Base-by-base conservation (phyloP, 2,329 filamentous ascomycete species). In the Beauveria caledonica region DNA sequence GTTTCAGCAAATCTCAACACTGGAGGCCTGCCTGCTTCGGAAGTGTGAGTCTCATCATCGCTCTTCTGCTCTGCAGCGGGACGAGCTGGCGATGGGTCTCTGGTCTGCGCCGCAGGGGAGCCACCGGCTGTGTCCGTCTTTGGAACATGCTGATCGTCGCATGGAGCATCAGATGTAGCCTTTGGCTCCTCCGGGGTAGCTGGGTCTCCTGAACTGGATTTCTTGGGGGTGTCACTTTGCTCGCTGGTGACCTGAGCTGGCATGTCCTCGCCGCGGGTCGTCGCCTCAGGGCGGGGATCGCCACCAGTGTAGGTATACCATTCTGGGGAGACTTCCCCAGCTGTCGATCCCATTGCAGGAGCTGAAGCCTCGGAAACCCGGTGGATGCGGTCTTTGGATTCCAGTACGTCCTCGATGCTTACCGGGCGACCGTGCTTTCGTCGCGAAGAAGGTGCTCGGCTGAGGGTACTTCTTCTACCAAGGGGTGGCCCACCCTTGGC, bases 381-480 rank as follows among this genome's bases (percentile, higher is more conserved):
- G 29, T 60, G 40, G 7, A 40, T 42, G 8, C 53, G 49, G 42
- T 60, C 58, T 19, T 53, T 50, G 15, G 49, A 19, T 11, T 60
- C 58, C 42, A 49, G 9, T 25, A 29, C 58, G 49, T 60, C 58
- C 45, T 60, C 58, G 17, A 60, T 42, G 49, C 49, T 60, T 15
- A 53, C 58, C 6, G 49, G 27, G n/a, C 42, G 58, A 33, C 29
- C 49, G 27, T 29, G 58, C 58, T 33, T 53, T 17, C 58, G 58
- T 21, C 58, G 58, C n/a, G 23, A 53, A 19, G 58, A 48, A 48
- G 58, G 23, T 33, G 23, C 49, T 53, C 58, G 58, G 58, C 58
- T 60, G 58, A 60, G 49, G 23, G 58, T 39, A 40, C 58, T 53
- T 46, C 29, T 60, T 39, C 53, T 60, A 4, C 58, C 58, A 46